Percentiles rank a stretch among this genome's conserved stretches.
Conservation (phyloP, 2,329 filamentous ascomycete species). For the Colletotrichum costaricense region DNA sequence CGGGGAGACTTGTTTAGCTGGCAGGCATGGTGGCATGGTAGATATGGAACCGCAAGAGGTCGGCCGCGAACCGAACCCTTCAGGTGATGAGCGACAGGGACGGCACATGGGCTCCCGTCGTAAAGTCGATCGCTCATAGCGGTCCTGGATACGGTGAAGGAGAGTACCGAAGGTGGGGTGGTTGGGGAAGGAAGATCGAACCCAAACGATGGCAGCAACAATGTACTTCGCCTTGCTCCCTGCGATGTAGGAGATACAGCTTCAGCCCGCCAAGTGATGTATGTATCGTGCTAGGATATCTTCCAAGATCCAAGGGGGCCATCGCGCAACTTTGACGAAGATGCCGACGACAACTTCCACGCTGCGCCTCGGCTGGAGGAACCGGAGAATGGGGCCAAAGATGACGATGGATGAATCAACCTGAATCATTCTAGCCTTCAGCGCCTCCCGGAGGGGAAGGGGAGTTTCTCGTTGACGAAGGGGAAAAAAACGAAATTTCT, state of each 20-base stretch:
- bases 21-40: neutral
- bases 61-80: slow-evolving; percentile 11
- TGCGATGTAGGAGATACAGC: slow-evolving; percentile 4
- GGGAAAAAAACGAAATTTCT: neutral
- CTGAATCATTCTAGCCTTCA: slow-evolving; percentile 16
- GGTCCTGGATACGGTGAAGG: slow-evolving; percentile 31
- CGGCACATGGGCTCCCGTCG: slow-evolving; percentile 28
- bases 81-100: slow-evolving; percentile 35
- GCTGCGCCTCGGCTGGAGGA: slow-evolving; percentile 14
- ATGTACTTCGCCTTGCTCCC: slow-evolving; percentile 4
- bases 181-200: neutral
- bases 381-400: slow-evolving; percentile 13
- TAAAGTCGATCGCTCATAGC: slow-evolving; percentile 20
- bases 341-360: slow-evolving; percentile 18
- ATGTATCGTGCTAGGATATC: neutral
- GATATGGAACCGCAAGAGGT: neutral
- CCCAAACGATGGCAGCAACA: neutral
- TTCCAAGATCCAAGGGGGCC: slow-evolving; percentile 3
- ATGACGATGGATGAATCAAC: slow-evolving; percentile 21
- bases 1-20: slow-evolving; percentile 16
- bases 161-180: neutral
- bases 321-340: slow-evolving; percentile 7
- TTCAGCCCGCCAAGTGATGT: slow-evolving; percentile 8
- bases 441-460: slow-evolving; percentile 1
- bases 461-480: neutral